phyloP scores from a whole-genome alignment of 1,139 yeast species.

The Insectozyma bohioensis region DNA sequence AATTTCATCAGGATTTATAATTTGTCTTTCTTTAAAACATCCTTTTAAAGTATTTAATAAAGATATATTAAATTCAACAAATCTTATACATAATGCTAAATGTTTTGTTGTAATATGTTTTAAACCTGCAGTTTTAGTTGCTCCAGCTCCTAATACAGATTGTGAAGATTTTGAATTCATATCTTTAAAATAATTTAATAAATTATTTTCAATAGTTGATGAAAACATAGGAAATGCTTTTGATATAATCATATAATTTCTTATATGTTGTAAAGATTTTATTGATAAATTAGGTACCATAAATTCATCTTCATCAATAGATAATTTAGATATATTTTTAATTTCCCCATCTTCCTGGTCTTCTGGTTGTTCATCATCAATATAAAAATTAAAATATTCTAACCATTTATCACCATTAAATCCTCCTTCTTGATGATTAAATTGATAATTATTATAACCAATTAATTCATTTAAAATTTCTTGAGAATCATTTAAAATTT shows the following conservation, averaged over 20 bases:
- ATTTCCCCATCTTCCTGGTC: conserved; percentile 4
- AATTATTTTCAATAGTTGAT: conserved; percentile 35
- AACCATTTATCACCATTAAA: conserved; percentile 49
- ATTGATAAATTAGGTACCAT: conserved; percentile 45
- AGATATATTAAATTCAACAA: conserved; percentile 42
- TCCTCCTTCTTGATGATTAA: conserved; percentile 22
- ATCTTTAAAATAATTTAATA: conserved; percentile 52
- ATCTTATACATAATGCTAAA: conserved; percentile 66
- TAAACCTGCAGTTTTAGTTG: conserved; percentile 72
- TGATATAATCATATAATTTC: conserved; percentile 50
- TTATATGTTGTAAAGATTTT: conserved; percentile 35
- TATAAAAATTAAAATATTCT: conserved; percentile 30
- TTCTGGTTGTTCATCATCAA: conserved; percentile 5
- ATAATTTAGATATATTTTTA: conserved; percentile 24
- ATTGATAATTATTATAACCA: conserved; percentile 49
- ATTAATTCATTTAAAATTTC: conserved; percentile 53
- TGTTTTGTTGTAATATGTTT: conserved; percentile 74
- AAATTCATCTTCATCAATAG: conserved; percentile 36
- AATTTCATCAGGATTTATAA: conserved; percentile 19
- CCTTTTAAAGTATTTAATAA: conserved; percentile 22
- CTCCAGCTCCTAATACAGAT: conserved; percentile 75
- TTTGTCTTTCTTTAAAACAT: conserved; percentile 11
- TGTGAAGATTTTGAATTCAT: conserved; percentile 59
- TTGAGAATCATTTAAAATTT: conserved; percentile 46
- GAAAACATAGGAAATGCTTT: conserved; percentile 47